phyloP scores from a whole-genome alignment of 192 early-diverging fungal species.

The Backusella liffmaniae region DNA sequence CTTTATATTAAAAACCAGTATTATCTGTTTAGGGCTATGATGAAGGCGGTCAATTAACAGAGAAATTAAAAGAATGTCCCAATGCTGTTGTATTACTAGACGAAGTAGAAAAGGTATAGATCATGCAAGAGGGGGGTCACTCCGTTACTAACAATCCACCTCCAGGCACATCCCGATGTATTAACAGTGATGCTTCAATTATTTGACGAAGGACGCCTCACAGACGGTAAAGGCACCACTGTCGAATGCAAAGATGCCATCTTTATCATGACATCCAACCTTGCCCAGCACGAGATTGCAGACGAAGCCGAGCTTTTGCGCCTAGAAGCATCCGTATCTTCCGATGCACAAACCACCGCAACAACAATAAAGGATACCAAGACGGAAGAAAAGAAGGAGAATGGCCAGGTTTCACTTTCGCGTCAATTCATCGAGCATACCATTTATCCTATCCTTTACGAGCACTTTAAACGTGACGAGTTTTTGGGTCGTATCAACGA shows the following conservation, averaged over 20 bases:
- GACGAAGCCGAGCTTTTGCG: conserved; percentile 44
- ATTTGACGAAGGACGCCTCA: conserved; percentile 46
- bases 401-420: conserved; percentile 35
- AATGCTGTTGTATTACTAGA: conserved; percentile 44
- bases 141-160: neutral
- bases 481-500: conserved; percentile 49
- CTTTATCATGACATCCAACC: conserved; percentile 47
- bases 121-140: no score
- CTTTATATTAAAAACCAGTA: neutral
- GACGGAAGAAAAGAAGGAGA: conserved; percentile 11
- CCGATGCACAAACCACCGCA: conserved; percentile 28
- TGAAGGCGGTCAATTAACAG: conserved; percentile 46
- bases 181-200: conserved; percentile 44
- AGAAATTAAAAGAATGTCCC: conserved; percentile 44
- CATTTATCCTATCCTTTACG: conserved; percentile 46
- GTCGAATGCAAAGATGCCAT: conserved; percentile 47
- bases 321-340: conserved; percentile 32
- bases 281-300: conserved; percentile 48
- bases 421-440: conserved; percentile 39
- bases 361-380: neutral
- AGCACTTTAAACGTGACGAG: conserved; percentile 44
- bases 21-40: conserved; percentile 34
- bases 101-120: conserved; percentile 44
- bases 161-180: conserved; percentile 43
- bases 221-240: conserved; percentile 46